phyloP scores from a whole-genome alignment of 2,329 filamentous ascomycete species.

The Aureobasidium sp. region DNA sequence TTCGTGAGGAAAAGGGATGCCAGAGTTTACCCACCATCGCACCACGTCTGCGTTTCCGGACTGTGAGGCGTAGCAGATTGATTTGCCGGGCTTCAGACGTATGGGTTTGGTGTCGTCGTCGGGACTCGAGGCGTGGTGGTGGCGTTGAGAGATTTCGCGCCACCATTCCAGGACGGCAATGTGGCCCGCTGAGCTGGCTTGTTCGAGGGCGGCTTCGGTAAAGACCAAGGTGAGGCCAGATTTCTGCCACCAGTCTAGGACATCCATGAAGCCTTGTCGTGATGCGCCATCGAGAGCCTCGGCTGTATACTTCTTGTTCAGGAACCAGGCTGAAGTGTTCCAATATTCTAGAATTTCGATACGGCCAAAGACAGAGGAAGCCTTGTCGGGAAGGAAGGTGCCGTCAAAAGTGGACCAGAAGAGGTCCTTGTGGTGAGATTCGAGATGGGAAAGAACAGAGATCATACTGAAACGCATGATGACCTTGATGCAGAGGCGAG shows the following conservation, averaged over 20 bases:
- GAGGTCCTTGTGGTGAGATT: conserved; percentile 61
- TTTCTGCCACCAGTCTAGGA: conserved; percentile 87
- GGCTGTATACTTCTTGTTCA: conserved; percentile 76
- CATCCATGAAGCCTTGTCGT: conserved; percentile 73
- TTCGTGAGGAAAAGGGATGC: conserved; percentile 70
- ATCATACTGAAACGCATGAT: conserved; percentile 87
- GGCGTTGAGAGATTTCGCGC: conserved; percentile 49
- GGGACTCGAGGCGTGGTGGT: conserved; percentile 22
- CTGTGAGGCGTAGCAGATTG: conserved; percentile 76
- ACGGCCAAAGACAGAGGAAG: conserved; percentile 77
- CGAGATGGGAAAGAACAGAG: conserved; percentile 67
- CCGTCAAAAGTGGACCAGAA: conserved; percentile 80
- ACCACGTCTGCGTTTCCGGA: conserved; percentile 71
- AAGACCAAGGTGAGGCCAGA: conserved; percentile 75
- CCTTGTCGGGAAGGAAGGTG: conserved; percentile 78
- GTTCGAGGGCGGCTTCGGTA: conserved; percentile 79
- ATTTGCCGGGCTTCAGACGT: conserved; percentile 72
- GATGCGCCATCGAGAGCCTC: conserved; percentile 86
- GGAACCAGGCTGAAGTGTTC: conserved; percentile 73
- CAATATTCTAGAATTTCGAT: conserved; percentile 86
- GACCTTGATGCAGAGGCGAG: conserved; percentile 74
- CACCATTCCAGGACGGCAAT: conserved; percentile 90
- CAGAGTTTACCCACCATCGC: conserved; percentile 80
- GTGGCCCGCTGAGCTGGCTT: conserved; percentile 77
- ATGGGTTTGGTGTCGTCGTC: conserved; percentile 32